These are phyloP conservation scores for Pascua guehoae DNA, from an alignment of 1,284 basidiomycete genomes.

Conservation along the genomic window DNA sequence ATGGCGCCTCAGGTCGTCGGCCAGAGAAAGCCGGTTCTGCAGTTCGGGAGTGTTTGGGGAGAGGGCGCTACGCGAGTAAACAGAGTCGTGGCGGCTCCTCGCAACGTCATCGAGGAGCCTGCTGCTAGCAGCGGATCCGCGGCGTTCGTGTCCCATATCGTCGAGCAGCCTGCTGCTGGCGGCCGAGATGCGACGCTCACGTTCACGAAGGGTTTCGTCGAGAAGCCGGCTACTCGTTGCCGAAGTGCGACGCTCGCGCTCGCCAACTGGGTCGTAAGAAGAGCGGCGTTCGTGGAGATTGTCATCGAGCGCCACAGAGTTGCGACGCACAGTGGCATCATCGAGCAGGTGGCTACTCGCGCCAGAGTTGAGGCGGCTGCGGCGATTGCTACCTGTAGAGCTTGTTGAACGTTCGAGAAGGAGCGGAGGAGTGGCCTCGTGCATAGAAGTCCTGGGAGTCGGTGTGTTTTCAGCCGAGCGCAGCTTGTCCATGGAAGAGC, in stretches of 20 bases:
- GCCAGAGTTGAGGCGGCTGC: constrained; percentile 10
- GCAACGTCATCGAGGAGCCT: too few species aligned
- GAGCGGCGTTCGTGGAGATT: not conserved
- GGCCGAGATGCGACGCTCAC: not conserved
- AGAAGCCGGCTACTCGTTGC: too few species aligned
- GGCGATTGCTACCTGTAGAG: not conserved
- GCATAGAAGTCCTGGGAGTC: not conserved
- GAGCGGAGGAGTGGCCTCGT: not conserved
- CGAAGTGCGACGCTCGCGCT: too few species aligned
- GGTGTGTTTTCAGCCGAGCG: constrained; percentile 9
- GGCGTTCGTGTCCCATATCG: not conserved
- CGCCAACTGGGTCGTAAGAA: not conserved
- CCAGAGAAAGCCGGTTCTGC: not conserved
- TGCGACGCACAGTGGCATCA: not conserved
- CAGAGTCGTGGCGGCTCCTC: too few species aligned
- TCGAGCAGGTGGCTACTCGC: constrained; percentile 8
- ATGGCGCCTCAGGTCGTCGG: not conserved
- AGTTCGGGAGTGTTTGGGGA: too few species aligned
- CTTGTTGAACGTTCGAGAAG: not conserved
- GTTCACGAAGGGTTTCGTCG: too few species aligned
- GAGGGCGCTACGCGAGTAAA: too few species aligned
- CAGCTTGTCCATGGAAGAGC: constrained; percentile 37
- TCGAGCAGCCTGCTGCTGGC: constrained; percentile 2
- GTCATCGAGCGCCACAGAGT: constrained; percentile 5
- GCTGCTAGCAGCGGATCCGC: too few species aligned